These are phyloP conservation scores for Nitzschia sp. DNA, from an alignment of 108 stramenopile species.

Conservation along the genomic window DNA sequence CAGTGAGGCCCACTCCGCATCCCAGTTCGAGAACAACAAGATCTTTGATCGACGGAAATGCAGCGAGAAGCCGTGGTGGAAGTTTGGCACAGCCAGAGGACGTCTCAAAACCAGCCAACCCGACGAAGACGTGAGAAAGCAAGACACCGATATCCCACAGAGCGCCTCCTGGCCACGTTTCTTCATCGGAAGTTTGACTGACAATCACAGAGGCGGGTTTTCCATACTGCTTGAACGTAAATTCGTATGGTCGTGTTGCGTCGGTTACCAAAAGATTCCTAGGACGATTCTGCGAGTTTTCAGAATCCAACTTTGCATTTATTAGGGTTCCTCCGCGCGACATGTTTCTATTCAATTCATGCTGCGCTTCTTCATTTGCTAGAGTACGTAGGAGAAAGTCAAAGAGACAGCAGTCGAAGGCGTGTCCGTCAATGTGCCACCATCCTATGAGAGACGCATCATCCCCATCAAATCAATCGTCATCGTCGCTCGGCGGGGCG, in stretches of 20 bases:
- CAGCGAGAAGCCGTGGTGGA: conserved; percentile 28
- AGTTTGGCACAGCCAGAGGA: conserved; percentile 2
- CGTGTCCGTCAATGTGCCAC: too few species aligned
- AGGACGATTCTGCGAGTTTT: conserved; percentile 25
- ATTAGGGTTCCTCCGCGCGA: not conserved
- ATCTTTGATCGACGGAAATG: conserved; percentile 23
- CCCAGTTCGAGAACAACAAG: conserved; percentile 45
- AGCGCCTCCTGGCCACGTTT: conserved; percentile 61
- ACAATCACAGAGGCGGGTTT: conserved; percentile 37
- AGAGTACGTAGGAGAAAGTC: too few species aligned
- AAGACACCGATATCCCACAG: conserved; percentile 59
- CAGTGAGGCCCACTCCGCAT: conserved; percentile 57
- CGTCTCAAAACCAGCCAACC: conserved; percentile 23
- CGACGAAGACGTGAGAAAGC: conserved; percentile 44
- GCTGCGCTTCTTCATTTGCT: too few species aligned
- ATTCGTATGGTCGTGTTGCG: conserved; percentile 46
- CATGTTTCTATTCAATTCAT: too few species aligned
- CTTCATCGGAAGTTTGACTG: conserved; percentile 50
- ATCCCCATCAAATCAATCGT: too few species aligned
- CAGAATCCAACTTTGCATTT: too few species aligned
- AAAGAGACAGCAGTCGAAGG: too few species aligned
- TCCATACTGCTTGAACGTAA: conserved; percentile 39
- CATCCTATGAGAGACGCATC: too few species aligned
- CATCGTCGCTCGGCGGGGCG: too few species aligned
- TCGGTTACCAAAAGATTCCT: conserved; percentile 48